Evolutionary conservation across 1,139 yeast genomes (phyloP), one percentile per base, ranked within the genome.

Genomic region (Debaryomyces subglobosus): DNA sequence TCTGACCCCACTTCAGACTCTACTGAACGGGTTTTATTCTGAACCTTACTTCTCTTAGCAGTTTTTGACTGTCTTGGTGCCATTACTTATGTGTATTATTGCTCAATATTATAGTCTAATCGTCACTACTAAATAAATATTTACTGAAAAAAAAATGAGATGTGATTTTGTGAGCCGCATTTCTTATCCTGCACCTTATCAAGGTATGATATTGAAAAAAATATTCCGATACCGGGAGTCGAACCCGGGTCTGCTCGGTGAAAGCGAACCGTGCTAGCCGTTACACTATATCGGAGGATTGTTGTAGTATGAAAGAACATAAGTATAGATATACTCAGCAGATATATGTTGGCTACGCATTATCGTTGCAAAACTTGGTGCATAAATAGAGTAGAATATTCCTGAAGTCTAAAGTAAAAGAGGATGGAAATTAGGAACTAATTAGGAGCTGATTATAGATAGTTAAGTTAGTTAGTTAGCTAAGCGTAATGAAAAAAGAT

Each of bases 221-320:
- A 54, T 52, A 48, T 79, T 82, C 86, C 87, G 85, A 81, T 81
- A 77, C 86, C 83, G 86, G 87, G 87, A 82, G 84, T 82, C 85
- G 86, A 82, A 82, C 87, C 86, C 86, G 83, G 87, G 84, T 79
- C 77, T 82, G 86, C 86, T 78, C 86, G 85, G 86, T 82, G 86
- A 82, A 81, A 82, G 86, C 85, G 86, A 78, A 81, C 86, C 85
- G 86, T 83, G 87, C 83, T 83, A 82, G 83, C 88, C 87, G 84
- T 81, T 82, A 82, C 86, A 82, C 87, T 79, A 82, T 77, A 82
- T 81, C 86, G 86, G 86, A n/a, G n/a, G n/a, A n/a, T n/a, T n/a
- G n/a, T n/a, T n/a, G n/a, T n/a, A n/a, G n/a, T n/a, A n/a, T n/a
- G n/a, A n/a, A n/a, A n/a, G n/a, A n/a, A n/a, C n/a, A n/a, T n/a